Conservation (phyloP, 2,329 filamentous ascomycete genomes). For the Epichloe coenophiala region DNA sequence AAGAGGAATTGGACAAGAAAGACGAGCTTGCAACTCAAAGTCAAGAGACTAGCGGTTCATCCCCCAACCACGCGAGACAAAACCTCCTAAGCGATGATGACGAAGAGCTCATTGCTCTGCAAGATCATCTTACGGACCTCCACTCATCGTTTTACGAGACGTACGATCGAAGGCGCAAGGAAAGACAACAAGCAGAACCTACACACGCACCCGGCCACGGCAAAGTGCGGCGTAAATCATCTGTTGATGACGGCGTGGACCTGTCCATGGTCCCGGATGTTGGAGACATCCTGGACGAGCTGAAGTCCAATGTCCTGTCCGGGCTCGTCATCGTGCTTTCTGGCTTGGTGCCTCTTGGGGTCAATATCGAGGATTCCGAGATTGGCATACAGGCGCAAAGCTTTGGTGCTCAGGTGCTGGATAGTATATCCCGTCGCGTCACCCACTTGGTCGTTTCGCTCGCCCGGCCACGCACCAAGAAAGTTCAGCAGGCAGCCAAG, state of each 20-base stretch:
- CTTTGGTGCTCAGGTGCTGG: constrained; percentile 60
- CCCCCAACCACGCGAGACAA: constrained; percentile 39
- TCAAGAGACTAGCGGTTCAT: constrained; percentile 12
- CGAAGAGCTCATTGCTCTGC: constrained; percentile 62
- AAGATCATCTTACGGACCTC: constrained; percentile 60
- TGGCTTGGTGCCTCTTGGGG: constrained; percentile 72
- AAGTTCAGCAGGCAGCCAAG: constrained; percentile 74
- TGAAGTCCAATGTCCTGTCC: constrained; percentile 65
- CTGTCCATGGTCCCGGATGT: constrained; percentile 61
- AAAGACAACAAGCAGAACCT: constrained; percentile 21
- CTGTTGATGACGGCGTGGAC: constrained; percentile 29
- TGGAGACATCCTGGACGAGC: constrained; percentile 64
- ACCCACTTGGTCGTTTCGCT: constrained; percentile 65
- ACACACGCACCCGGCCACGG: constrained; percentile 22
- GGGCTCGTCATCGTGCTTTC: constrained; percentile 76
- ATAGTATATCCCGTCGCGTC: constrained; percentile 45
- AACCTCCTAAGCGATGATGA: constrained; percentile 82
- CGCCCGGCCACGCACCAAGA: constrained; percentile 66
- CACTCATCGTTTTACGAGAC: constrained; percentile 73
- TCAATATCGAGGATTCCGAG: constrained; percentile 68
- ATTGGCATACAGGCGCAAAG: constrained; percentile 75
- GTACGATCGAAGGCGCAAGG: constrained; percentile 48
- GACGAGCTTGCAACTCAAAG: constrained; percentile 28
- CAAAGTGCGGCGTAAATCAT: constrained; percentile 16
- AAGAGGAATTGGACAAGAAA: constrained; percentile 79